These are phyloP conservation scores for Fusarium nygamai DNA, from an alignment of 2,329 filamentous ascomycete species.

Conservation along the genomic window DNA sequence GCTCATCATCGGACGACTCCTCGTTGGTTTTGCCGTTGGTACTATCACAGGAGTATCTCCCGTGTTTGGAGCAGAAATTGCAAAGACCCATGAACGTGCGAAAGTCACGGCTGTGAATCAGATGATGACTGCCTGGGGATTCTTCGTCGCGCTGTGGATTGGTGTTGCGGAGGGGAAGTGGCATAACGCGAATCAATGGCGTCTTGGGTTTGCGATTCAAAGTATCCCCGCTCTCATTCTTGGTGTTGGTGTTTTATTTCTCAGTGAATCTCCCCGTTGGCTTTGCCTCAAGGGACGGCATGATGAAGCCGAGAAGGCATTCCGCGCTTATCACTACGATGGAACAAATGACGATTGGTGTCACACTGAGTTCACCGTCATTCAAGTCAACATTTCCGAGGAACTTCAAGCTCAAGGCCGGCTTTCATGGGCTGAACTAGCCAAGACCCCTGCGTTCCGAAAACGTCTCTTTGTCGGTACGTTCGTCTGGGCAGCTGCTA, in stretches of 20 bases:
- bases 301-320: slow-evolving; percentile 49
- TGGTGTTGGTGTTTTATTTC: slow-evolving; percentile 48
- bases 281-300: slow-evolving; percentile 49
- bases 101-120: slow-evolving; percentile 54
- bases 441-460: slow-evolving; percentile 48
- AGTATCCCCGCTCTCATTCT: slow-evolving; percentile 49
- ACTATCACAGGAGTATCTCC: slow-evolving; percentile 55
- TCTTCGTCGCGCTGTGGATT: slow-evolving; percentile 53
- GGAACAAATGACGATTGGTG: slow-evolving; percentile 52
- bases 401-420: slow-evolving; percentile 42
- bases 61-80: slow-evolving; percentile 54
- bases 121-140: slow-evolving; percentile 56
- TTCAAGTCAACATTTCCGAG: slow-evolving; percentile 50
- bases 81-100: slow-evolving; percentile 53
- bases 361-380: slow-evolving; percentile 45
- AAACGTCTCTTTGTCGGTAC: slow-evolving; percentile 52
- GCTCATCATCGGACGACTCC: slow-evolving; percentile 52
- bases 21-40: slow-evolving; percentile 52
- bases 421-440: slow-evolving; percentile 48
- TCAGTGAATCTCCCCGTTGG: slow-evolving; percentile 52
- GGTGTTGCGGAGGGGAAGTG: slow-evolving; percentile 52
- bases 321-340: slow-evolving; percentile 48
- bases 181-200: slow-evolving; percentile 52
- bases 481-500: slow-evolving; percentile 54
- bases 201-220: slow-evolving; percentile 51